phyloP scores from a whole-genome alignment of 2,329 filamentous ascomycete species.

The Coleophoma cylindrospora region DNA sequence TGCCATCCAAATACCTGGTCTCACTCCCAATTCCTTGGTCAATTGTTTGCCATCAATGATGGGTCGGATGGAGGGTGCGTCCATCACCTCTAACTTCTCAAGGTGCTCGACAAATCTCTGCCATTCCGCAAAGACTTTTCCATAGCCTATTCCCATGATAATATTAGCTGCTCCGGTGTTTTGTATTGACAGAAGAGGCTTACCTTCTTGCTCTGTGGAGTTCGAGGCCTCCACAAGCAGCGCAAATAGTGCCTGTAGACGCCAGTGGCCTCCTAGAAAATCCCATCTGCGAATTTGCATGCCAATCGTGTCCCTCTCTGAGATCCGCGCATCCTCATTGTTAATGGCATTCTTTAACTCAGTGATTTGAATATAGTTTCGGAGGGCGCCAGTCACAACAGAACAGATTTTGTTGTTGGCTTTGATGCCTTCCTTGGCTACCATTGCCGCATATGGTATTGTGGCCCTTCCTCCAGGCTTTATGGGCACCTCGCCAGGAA shows the following conservation, averaged over 20 bases:
- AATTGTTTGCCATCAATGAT: slow-evolving; percentile 74
- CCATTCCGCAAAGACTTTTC: slow-evolving; percentile 44
- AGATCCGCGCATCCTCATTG: slow-evolving; percentile 37
- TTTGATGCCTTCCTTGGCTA: slow-evolving; percentile 74
- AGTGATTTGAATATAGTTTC: slow-evolving; percentile 59
- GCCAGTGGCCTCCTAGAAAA: slow-evolving; percentile 57
- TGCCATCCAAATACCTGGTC: slow-evolving; percentile 80
- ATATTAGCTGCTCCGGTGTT: too few species aligned
- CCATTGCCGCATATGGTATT: slow-evolving; percentile 55
- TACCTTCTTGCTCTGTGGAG: slow-evolving; percentile 15
- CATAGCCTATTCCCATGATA: slow-evolving; percentile 9
- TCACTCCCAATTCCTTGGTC: slow-evolving; percentile 59
- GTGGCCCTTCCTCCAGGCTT: slow-evolving; percentile 40
- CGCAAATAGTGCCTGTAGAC: slow-evolving; percentile 63
- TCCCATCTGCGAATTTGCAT: slow-evolving; percentile 75
- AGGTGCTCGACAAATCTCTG: slow-evolving; percentile 51
- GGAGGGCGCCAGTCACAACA: slow-evolving; percentile 59
- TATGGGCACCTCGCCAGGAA: slow-evolving; percentile 33
- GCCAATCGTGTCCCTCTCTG: slow-evolving; percentile 60
- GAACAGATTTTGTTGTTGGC: slow-evolving; percentile 70
- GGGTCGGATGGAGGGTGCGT: slow-evolving; percentile 52
- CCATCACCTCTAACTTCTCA: slow-evolving; percentile 45
- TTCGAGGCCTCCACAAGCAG: slow-evolving; percentile 58
- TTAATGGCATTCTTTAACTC: slow-evolving; percentile 51
- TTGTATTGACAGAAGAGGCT: neutral